These are phyloP conservation scores for Cutaneotrichosporon cutaneum DNA, from an alignment of 1,284 basidiomycete genomes.

Conservation along the genomic window DNA sequence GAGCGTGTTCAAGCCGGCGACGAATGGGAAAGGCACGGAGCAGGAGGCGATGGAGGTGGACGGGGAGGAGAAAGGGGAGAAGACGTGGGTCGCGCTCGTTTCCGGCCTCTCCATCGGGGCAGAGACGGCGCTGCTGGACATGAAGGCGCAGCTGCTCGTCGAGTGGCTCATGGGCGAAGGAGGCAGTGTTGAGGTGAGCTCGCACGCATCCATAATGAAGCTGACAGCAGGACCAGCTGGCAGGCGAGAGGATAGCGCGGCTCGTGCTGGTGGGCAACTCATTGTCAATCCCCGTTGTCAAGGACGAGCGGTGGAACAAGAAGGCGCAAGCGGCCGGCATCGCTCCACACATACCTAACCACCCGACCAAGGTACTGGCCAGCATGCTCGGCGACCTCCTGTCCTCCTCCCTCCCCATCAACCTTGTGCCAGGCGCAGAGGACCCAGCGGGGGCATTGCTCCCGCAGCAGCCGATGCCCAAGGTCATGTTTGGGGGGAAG, in stretches of 20 bases:
- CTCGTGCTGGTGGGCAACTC: constrained; percentile 86
- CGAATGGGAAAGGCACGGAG: constrained; percentile 51
- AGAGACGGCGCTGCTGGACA: constrained; percentile 62
- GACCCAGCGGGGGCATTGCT: constrained; percentile 87
- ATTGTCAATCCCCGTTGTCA: constrained; percentile 59
- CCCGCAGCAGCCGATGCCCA: constrained; percentile 90
- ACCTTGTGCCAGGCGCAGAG: constrained; percentile 76
- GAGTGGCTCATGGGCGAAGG: constrained; percentile 86
- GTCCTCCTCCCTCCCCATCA: constrained; percentile 69
- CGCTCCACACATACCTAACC: constrained; percentile 61
- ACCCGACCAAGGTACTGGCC: constrained; percentile 71
- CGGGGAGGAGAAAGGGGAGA: constrained; percentile 43
- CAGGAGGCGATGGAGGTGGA: constrained; percentile 33
- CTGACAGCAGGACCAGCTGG: constrained; percentile 58
- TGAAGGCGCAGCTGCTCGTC: constrained; percentile 72
- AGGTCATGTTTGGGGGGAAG: constrained; percentile 77
- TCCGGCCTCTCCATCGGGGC: constrained; percentile 74
- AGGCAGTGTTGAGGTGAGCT: constrained; percentile 62
- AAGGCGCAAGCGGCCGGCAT: constrained; percentile 7
- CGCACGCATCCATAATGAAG: accelerated
- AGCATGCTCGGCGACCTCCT: constrained; percentile 68
- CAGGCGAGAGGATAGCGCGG: constrained; percentile 71
- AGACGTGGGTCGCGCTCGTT: constrained; percentile 74
- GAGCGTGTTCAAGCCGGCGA: constrained; percentile 56
- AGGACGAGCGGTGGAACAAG: constrained; percentile 55